Base-by-base conservation (phyloP, 257 asterid species). In the Penstemon barbatus region DNA sequence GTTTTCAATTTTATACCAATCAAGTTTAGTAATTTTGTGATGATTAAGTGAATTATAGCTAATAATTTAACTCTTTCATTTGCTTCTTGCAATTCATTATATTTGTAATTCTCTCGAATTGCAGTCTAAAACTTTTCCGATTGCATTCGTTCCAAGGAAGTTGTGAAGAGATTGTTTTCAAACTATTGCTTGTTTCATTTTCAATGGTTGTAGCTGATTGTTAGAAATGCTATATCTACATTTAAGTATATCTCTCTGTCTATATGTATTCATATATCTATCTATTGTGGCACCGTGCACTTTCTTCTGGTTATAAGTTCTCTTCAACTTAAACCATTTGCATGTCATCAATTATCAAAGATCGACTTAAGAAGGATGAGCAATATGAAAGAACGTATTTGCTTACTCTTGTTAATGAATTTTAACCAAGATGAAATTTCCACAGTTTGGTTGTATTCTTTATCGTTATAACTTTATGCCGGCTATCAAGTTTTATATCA, bases 351-450 rank as follows among this genome's bases (percentile, higher is more conserved):
- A 33, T 48, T 4, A 11, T 49, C 6, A n/a, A n/a, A 48, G 45
- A n/a, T 41, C 19, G n/a, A 44, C n/a, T 1, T 38, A 71, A 51
- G 38, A 55, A 37, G 54, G 55, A 38, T 57, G 66, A 66, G 25
- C 48, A 67, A 54, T 61, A 45, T 42, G 53, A 52, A 48, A 25
- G 4, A 57, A 37, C 37, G 4, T 39, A 9, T 33, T 43, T 65
- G 52, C 38, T 57, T 39, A 50, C 56, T 25, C 59, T 56, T 50
- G 39, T 71, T 61, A 61, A 45, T 66, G 66, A 66, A 55, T 61
- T 4, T 74, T 50, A 62, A 33, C 53, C 5, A 7, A 25, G 61
- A 62, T 39, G 63, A 33, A 48, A 9, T 55, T 67, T 61, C 61
- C 18, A 70, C 58, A 63, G 15, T 69, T 4, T 41, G 19, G 49